Percentiles rank a stretch among this genome's conserved stretches.
Conservation (phyloP, 805 yeast species). For the Cyberlindnera euphorbiiphila region DNA sequence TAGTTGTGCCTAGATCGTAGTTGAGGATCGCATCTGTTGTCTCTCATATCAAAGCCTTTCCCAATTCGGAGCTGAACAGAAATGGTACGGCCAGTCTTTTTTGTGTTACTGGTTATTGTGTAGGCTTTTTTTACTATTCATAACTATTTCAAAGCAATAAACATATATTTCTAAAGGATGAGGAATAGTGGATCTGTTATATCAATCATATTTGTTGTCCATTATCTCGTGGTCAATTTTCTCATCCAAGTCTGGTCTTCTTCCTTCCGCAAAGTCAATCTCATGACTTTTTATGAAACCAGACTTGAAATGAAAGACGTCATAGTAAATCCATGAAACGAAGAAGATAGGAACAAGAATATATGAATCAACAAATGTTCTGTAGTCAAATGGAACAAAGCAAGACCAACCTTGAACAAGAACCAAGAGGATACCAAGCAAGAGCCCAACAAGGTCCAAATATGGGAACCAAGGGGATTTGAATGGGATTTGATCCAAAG, state of each 20-base stretch:
- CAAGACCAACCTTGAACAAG: constrained; percentile 48
- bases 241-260: constrained; percentile 37
- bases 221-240: too few species aligned
- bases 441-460: constrained; percentile 37
- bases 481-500: constrained; percentile 65
- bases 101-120: too few species aligned
- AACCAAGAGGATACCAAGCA: constrained; percentile 36
- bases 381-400: constrained; percentile 46
- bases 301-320: constrained; percentile 38
- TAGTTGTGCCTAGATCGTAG: too few species aligned
- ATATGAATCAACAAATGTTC: constrained; percentile 55
- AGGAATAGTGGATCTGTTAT: too few species aligned
- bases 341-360: constrained; percentile 59
- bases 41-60: too few species aligned
- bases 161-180: too few species aligned
- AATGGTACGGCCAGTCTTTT: too few species aligned
- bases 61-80: too few species aligned
- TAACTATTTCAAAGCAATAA: too few species aligned
- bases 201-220: too few species aligned
- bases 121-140: too few species aligned
- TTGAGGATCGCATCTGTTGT: too few species aligned
- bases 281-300: constrained; percentile 37
- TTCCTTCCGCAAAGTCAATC: constrained; percentile 47
- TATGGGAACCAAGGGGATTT: constrained; percentile 53
- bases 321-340: constrained; percentile 38